phyloP scores from a whole-genome alignment of 2,329 filamentous ascomycete species.

The Podosphaera xanthii region DNA sequence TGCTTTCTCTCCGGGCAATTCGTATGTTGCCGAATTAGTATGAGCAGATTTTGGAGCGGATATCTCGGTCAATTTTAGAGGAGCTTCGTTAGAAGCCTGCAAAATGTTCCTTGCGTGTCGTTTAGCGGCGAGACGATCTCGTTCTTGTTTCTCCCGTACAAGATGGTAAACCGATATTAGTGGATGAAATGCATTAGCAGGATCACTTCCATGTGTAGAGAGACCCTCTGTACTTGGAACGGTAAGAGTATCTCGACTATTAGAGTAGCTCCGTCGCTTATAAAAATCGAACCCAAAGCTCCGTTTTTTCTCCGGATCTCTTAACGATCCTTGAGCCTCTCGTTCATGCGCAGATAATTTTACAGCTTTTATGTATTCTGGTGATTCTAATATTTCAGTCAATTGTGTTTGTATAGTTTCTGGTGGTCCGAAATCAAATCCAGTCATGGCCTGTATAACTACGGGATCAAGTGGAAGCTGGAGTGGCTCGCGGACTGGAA shows the following conservation, averaged over 20 bases:
- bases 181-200: slow-evolving; percentile 80
- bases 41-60: slow-evolving; percentile 65
- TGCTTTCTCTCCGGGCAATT: slow-evolving; percentile 72
- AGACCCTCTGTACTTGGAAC: slow-evolving; percentile 61
- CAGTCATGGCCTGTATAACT: slow-evolving; percentile 83
- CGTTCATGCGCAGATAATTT: slow-evolving; percentile 44
- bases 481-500: slow-evolving; percentile 68
- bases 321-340: slow-evolving; percentile 27
- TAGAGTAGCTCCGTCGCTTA: slow-evolving; percentile 74
- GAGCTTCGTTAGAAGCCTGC: slow-evolving; percentile 27
- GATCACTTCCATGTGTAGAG: slow-evolving; percentile 61
- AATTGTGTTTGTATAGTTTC: slow-evolving; percentile 68
- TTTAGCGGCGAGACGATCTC: slow-evolving; percentile 37
- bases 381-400: slow-evolving; percentile 68
- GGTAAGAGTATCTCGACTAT: slow-evolving; percentile 66
- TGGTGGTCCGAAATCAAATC: slow-evolving; percentile 83
- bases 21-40: slow-evolving; percentile 66
- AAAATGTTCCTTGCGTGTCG: slow-evolving; percentile 35
- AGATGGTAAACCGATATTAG: slow-evolving; percentile 87
- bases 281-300: slow-evolving; percentile 91
- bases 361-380: slow-evolving; percentile 80
- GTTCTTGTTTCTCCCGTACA: slow-evolving; percentile 81
- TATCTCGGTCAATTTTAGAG: slow-evolving; percentile 46
- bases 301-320: slow-evolving; percentile 57
- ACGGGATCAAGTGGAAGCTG: slow-evolving; percentile 61